Percentiles rank a stretch among this genome's conserved stretches.
These are phyloP conservation scores for Chlorella sp. DNA, from an alignment of 139 green algal genomes.

Conservation along the genomic window DNA sequence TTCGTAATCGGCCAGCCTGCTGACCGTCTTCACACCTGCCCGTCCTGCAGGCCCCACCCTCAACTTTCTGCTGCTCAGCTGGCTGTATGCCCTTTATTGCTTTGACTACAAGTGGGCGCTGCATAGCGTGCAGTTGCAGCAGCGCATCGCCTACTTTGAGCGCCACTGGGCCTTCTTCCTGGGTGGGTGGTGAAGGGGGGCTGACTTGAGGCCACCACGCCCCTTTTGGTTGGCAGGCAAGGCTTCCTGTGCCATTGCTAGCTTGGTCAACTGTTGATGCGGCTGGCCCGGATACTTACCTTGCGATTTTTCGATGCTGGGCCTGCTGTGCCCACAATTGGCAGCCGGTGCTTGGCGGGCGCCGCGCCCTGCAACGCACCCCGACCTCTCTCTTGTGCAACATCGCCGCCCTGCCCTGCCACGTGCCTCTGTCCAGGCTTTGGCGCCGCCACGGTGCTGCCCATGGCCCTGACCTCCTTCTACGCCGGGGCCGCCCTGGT, in stretches of 20 bases:
- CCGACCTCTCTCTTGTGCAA: too few species aligned
- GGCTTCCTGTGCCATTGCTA: too few species aligned
- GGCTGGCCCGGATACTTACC: too few species aligned
- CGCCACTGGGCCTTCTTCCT: slow-evolving; percentile 82
- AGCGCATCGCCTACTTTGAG: slow-evolving; percentile 79
- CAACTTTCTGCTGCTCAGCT: slow-evolving; percentile 70
- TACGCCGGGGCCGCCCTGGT: slow-evolving; percentile 68
- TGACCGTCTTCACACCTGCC: neutral
- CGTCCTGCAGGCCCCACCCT: slow-evolving; percentile 57
- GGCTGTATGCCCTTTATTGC: slow-evolving; percentile 89
- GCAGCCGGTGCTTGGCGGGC: too few species aligned
- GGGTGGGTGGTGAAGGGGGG: slow-evolving; percentile 19
- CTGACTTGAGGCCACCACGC: too few species aligned
- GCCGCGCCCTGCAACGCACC: too few species aligned
- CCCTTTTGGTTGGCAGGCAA: too few species aligned
- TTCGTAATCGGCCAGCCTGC: too few species aligned
- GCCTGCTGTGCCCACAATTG: too few species aligned
- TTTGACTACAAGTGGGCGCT: slow-evolving; percentile 89
- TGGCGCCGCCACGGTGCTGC: slow-evolving; percentile 61
- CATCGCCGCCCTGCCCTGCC: too few species aligned
- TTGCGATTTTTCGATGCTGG: too few species aligned
- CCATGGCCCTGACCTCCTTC: slow-evolving; percentile 61
- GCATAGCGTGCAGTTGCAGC: slow-evolving; percentile 55
- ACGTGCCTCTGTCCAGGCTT: slow-evolving; percentile 57
- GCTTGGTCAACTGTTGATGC: too few species aligned